Conservation (phyloP, 2,329 filamentous ascomycete species). For the Bipolaris sorokiniana region DNA sequence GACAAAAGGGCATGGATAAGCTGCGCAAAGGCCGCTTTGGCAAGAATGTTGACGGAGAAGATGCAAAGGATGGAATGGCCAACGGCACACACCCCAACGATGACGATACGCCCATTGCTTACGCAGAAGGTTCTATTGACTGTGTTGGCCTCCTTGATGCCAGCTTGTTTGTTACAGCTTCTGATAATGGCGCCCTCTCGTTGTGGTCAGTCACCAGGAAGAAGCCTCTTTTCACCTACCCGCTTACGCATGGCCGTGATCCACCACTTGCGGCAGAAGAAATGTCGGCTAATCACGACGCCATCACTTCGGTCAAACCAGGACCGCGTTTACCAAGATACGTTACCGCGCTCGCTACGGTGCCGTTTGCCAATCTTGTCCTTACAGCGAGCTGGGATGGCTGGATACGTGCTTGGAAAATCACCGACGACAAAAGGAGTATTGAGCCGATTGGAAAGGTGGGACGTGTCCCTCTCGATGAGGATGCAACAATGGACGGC, state of each 20-base stretch:
- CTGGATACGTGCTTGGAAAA: constrained; percentile 80
- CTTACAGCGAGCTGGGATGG: constrained; percentile 96
- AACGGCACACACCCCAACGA: constrained; percentile 48
- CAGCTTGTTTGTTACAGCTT: constrained; percentile 88
- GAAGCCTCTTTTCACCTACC: constrained; percentile 83
- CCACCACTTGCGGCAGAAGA: constrained; percentile 69
- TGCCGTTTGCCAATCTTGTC: constrained; percentile 90
- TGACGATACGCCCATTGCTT: constrained; percentile 51
- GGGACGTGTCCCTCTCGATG: constrained; percentile 49
- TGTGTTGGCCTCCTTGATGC: constrained; percentile 88
- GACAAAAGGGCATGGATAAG: constrained; percentile 49
- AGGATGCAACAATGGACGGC: constrained; percentile 18
- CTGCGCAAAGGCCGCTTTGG: constrained; percentile 45
- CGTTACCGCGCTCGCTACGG: constrained; percentile 85
- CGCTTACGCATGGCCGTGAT: constrained; percentile 85
- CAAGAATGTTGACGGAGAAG: constrained; percentile 39
- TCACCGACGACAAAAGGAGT: constrained; percentile 75
- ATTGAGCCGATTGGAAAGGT: constrained; percentile 75
- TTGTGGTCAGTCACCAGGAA: constrained; percentile 94
- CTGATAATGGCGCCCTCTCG: constrained; percentile 84
- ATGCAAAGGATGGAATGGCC: constrained; percentile 55
- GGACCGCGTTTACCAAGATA: constrained; percentile 72
- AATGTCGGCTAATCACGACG: constrained; percentile 69
- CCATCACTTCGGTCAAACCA: constrained; percentile 57
- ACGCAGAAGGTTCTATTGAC: constrained; percentile 85